These are phyloP conservation scores for Leptomonas seymouri DNA, from an alignment of 208 protist genomes.

Conservation along the genomic window DNA sequence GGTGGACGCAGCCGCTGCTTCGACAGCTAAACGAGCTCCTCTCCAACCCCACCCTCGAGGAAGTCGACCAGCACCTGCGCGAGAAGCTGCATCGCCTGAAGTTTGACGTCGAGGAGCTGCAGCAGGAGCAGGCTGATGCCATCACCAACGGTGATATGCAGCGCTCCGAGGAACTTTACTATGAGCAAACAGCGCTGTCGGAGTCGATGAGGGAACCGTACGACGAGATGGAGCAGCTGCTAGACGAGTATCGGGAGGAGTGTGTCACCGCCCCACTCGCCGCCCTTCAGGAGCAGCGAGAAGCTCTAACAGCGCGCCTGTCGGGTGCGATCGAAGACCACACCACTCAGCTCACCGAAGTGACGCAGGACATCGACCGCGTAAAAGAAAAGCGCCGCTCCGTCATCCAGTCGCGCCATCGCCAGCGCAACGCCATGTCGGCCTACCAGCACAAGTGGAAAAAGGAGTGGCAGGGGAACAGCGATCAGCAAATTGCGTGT, in stretches of 20 bases:
- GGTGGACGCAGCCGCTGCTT: slow-evolving; percentile 52
- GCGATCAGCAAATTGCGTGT: slow-evolving; percentile 64
- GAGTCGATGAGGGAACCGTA: slow-evolving; percentile 66
- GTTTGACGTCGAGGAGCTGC: slow-evolving; percentile 78
- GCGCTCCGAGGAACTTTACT: slow-evolving; percentile 78
- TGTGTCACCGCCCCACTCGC: slow-evolving; percentile 32
- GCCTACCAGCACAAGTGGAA: slow-evolving; percentile 53
- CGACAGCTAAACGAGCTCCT: slow-evolving; percentile 53
- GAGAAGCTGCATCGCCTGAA: slow-evolving; percentile 70
- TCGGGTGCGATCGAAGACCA: slow-evolving; percentile 20
- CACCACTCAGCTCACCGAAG: slow-evolving; percentile 14
- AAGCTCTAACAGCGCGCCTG: slow-evolving; percentile 29
- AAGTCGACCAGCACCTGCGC: slow-evolving; percentile 42
- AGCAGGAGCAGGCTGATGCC: slow-evolving; percentile 76
- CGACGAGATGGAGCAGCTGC: slow-evolving; percentile 53
- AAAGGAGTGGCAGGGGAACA: slow-evolving; percentile 56
- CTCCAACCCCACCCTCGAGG: slow-evolving; percentile 37
- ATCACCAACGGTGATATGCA: slow-evolving; percentile 85
- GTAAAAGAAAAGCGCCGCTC: slow-evolving; percentile 37
- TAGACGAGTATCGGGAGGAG: slow-evolving; percentile 44
- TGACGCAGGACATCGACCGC: slow-evolving; percentile 40
- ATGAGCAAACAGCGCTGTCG: slow-evolving; percentile 66
- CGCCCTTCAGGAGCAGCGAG: slow-evolving; percentile 29
- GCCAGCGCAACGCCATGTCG: slow-evolving; percentile 36
- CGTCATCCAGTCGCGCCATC: slow-evolving; percentile 35